Evolutionary conservation across 306 rosid genomes (phyloP).

Genomic region (Coriaria nepalensis): DNA sequence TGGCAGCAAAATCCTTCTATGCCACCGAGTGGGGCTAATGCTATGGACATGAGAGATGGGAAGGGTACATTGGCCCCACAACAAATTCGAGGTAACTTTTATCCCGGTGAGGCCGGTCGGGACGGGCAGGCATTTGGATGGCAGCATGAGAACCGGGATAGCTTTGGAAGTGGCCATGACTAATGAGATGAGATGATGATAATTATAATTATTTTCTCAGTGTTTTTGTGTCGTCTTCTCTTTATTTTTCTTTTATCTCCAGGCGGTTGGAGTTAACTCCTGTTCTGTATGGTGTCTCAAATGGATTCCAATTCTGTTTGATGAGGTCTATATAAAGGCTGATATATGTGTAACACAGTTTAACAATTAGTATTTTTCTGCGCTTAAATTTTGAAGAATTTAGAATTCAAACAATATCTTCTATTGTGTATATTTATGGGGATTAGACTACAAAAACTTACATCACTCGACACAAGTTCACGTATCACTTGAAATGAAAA

Average conservation of each 20-base stretch:
- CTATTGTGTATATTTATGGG: no score
- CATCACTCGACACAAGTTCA: no score
- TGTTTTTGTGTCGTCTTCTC: background rate
- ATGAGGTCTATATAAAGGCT: no score
- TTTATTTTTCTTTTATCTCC: background rate
- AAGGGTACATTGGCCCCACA: constrained; percentile 61
- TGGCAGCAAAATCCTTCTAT: constrained; percentile 14
- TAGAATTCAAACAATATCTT: no score
- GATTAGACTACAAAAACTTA: no score
- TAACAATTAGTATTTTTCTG: no score
- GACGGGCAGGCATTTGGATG: constrained; percentile 53
- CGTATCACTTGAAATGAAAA: no score
- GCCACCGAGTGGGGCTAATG: constrained; percentile 31
- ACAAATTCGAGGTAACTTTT: constrained; percentile 36
- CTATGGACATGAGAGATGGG: constrained; percentile 61
- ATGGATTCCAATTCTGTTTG: no score
- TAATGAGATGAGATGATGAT: constrained; percentile 4
- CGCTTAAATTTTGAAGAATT: no score
- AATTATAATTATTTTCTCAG: background rate
- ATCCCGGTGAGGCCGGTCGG: constrained; percentile 45
- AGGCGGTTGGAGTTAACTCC: background rate
- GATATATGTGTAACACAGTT: no score
- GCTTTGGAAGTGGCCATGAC: constrained; percentile 43
- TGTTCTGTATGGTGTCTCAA: no score
- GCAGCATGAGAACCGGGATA: constrained; percentile 58